Evolutionary conservation across 768 basidiomycete genomes (phyloP).

Genomic region (Cystofilobasidium capitatum): DNA sequence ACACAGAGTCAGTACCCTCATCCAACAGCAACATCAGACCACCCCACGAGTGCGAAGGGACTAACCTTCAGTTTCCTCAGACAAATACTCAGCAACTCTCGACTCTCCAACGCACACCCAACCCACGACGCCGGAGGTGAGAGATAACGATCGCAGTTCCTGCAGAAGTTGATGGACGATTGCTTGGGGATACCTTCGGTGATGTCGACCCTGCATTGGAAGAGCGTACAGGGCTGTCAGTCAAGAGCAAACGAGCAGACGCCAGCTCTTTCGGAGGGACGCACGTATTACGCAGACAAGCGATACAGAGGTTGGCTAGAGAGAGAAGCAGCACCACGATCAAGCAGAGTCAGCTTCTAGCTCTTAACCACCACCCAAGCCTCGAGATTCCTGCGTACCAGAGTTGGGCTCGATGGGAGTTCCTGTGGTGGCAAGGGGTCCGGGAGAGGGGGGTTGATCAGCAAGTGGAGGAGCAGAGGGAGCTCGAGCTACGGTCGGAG

Average conservation of each 20-base stretch:
- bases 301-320: constrained; percentile 68
- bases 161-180: constrained; percentile 85
- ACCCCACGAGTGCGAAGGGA: background rate
- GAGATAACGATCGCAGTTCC: constrained; percentile 92
- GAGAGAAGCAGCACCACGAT: background rate
- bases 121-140: constrained; percentile 83
- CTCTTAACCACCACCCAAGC: no score
- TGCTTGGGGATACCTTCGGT: constrained; percentile 94
- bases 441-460: background rate
- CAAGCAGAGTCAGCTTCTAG: background rate
- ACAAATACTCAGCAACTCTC: constrained; percentile 88
- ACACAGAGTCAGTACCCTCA: constrained; percentile 4
- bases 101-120: constrained; percentile 73
- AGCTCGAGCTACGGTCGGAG: background rate
- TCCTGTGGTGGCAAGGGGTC: constrained; percentile 43
- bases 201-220: constrained; percentile 66
- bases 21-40: background rate
- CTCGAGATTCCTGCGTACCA: constrained; percentile 33
- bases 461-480: background rate
- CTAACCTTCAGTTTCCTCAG: constrained; percentile 82
- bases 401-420: constrained; percentile 83
- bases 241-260: background rate
- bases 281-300: constrained; percentile 76
- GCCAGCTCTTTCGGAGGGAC: constrained; percentile 32
- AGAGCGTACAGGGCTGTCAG: background rate